Conservation (phyloP, 345 rosid species). For the Acer saccharum region DNA sequence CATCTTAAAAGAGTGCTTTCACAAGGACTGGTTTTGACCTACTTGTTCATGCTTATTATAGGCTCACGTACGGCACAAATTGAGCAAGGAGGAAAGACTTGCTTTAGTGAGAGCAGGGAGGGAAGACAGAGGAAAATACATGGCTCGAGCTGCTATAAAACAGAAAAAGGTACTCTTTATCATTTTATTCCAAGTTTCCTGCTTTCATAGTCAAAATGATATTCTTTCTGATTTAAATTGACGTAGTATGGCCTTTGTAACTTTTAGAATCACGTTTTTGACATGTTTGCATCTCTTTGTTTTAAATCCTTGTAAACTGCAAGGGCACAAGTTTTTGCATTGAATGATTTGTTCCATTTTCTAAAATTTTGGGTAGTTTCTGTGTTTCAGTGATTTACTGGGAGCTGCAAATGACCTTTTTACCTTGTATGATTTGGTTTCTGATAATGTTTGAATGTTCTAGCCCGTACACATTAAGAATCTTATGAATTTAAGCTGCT, state of each 20-base stretch:
- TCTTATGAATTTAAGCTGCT: neutral
- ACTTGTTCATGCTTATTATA: slow-evolving; percentile 22
- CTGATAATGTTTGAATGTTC: neutral
- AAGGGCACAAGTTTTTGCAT: slow-evolving; percentile 1
- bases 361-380: neutral
- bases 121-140: slow-evolving; percentile 76
- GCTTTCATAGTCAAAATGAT: neutral
- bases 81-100: slow-evolving; percentile 80
- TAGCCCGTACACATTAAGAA: neutral
- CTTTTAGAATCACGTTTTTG: neutral
- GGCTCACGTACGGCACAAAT: slow-evolving; percentile 82
- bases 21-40: neutral
- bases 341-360: neutral
- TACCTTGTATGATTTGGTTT: neutral
- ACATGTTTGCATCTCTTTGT: neutral
- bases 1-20: neutral
- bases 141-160: slow-evolving; percentile 70
- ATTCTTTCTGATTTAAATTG: neutral
- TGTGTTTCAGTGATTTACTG: neutral
- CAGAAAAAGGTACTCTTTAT: slow-evolving; percentile 68
- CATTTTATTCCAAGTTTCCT: neutral
- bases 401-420: neutral
- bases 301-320: neutral
- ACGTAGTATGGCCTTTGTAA: neutral
- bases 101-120: slow-evolving; percentile 85